Evolutionary conservation across 2,329 filamentous ascomycete species (phyloP), one percentile per base, ranked within the genome.

Genomic region (Penicillium sp.): DNA sequence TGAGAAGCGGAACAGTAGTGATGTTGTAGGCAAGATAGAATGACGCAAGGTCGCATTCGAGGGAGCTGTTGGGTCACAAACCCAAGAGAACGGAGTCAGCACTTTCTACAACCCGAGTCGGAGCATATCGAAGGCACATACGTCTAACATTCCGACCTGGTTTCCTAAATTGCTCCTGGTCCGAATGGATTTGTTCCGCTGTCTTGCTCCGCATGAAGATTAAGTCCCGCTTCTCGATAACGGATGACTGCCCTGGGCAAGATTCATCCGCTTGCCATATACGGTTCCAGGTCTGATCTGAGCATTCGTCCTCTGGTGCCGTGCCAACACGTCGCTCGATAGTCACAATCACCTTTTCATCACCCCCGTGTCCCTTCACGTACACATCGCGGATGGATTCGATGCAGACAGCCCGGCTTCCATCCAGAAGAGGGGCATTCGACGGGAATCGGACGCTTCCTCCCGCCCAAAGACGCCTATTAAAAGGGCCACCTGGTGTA

Each of bases 1-100:
- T 14, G 86, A 93, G 72, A 91, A 97, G 43, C 90, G 81, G 69
- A 94, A 95, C 38, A 98, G 80, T 4, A 96, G 77, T 4, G 77
- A 72, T 2, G 78, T 73, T 2, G 83, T 82, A 1, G 89, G 87
- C 0, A 69, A 77, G 16, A 95, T 68, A 0, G 70, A 68, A 52
- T 85, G 73, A 13, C 68, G 70, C 53, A 80, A 79, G 32, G 77
- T 71, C 1, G 80, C 72, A n/a, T 65, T 43, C 2, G 66, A 56
- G 14, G 74, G 74, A 10, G 76, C 76, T 74, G 11, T 59, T 27
- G 19, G 13, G 28, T 19, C 27, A 47, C 39, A 36, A 36, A 23
- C 21, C 21, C 21, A 23, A 23, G 21, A 23, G 21, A 7, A 35
- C 29, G 25, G 23, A 14, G 48, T 57, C 35, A 63, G 55, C 26